These are phyloP conservation scores for Penstemon eatonii DNA, from an alignment of 257 asterid species.

Conservation along the genomic window DNA sequence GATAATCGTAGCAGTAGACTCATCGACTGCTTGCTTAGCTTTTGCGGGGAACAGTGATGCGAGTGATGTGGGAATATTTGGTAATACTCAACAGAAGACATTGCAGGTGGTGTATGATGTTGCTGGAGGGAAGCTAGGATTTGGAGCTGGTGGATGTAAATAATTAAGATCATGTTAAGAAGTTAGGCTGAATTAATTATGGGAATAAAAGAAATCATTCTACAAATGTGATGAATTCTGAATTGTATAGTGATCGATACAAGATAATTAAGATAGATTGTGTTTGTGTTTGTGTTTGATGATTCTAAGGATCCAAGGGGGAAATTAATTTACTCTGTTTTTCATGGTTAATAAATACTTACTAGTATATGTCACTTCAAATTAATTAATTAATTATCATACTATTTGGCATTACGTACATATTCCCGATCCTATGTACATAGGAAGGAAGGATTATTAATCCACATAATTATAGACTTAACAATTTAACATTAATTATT, in stretches of 20 bases:
- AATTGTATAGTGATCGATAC: background rate
- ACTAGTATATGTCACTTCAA: background rate
- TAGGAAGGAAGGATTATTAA: too few species aligned
- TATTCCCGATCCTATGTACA: background rate
- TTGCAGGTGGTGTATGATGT: slow-evolving; percentile 70
- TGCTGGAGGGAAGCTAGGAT: slow-evolving; percentile 66
- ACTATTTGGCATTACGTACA: background rate
- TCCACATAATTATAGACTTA: too few species aligned
- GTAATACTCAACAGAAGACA: slow-evolving; percentile 72
- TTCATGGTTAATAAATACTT: background rate
- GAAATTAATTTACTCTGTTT: slow-evolving; percentile 2
- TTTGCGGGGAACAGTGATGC: slow-evolving; percentile 52
- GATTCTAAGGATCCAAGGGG: background rate
- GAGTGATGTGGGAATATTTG: slow-evolving; percentile 43
- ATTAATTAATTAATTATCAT: background rate
- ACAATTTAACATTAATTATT: too few species aligned
- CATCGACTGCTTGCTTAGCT: slow-evolving; percentile 53
- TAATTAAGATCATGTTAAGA: slow-evolving; percentile 13
- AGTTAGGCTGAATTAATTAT: background rate
- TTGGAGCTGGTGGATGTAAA: slow-evolving; percentile 59
- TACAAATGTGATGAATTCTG: background rate
- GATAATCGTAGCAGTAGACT: slow-evolving; percentile 23
- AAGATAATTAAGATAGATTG: slow-evolving; percentile 3
- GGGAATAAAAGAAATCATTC: background rate
- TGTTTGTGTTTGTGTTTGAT: background rate